Base-by-base conservation (phyloP, 2,329 filamentous ascomycete species). In the Colletotrichum higginsianum region DNA sequence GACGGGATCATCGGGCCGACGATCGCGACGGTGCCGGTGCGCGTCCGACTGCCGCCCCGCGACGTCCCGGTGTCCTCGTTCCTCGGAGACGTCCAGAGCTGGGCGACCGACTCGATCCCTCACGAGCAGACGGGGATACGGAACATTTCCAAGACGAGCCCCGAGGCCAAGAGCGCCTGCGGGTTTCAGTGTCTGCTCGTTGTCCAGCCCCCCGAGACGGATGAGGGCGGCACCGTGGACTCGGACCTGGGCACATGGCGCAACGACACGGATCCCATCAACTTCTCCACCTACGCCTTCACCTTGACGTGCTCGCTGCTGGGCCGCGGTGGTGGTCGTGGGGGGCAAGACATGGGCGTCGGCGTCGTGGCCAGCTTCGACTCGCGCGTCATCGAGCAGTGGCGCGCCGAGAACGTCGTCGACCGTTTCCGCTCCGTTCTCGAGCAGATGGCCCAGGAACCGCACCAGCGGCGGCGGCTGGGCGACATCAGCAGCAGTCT, bases 11-110 rank as follows among this genome's bases (percentile, higher is more conserved):
- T 73, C 0, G 79, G 75, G 0, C 75, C 76, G 16, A 67, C 67
- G n/a, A 73, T 78, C n/a, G 67, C 73, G 40, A 75, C 75, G 11
- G 46, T 78, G 7, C 75, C 75, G 3, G 44, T 77, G 1, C 65
- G 79, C n/a, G 57, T 78, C 9, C 30, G 38, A 5, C n/a, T 77
- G 11, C 49, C 73, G 8, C 38, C 53, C 16, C 56, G 72, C 23
- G 65, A 71, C 21, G 16, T 18, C 16, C 66, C 56, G 7, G 61
- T 65, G 6, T 42, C 44, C 13, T 16, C 42, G 15, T 62, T 73
- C 44, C 65, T 75, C 7, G 23, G 60, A 11, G 72, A 61, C 9
- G 26, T 75, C 2, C 74, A 75, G 18, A 38, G 35, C 3, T 62
- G 75, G 18, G 55, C 65, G 8, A 47, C 55, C 2, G 57, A 63